Evolutionary conservation across 805 yeast species (phyloP).

Genomic region (Candida loeiensis): DNA sequence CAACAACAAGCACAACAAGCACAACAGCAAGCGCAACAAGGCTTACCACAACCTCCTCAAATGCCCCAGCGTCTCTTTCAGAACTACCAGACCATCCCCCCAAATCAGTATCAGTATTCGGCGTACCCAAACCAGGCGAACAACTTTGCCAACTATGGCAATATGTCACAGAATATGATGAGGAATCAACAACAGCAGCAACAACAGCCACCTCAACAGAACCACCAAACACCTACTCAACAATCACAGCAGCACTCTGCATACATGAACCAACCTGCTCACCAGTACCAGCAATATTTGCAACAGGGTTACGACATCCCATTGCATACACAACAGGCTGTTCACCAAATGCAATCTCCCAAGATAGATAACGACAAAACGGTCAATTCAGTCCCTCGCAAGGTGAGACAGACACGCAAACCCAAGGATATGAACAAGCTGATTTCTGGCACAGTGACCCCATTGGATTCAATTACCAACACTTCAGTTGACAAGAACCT

Average conservation of each 20-base stretch:
- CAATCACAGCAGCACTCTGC: conserved; percentile 12
- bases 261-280: conserved; percentile 3
- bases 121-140: conserved; percentile 11
- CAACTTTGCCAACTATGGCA: conserved; percentile 7
- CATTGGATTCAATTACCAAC: conserved; percentile 5
- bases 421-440: conserved; percentile 5
- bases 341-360: conserved; percentile 6
- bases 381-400: not conserved
- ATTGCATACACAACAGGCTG: conserved; percentile 4
- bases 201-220: conserved; percentile 13
- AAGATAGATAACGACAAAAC: conserved; percentile 5
- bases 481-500: conserved; percentile 20
- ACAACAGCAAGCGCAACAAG: conserved; percentile 10
- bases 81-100: conserved; percentile 13
- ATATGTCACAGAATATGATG: conserved; percentile 13
- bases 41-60: conserved; percentile 9
- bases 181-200: conserved; percentile 11
- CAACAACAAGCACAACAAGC: conserved; percentile 6
- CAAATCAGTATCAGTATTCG: conserved; percentile 14
- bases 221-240: conserved; percentile 13
- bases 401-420: conserved; percentile 3
- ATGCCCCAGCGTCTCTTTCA: conserved; percentile 12
- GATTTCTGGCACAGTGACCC: conserved; percentile 6
- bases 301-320: conserved; percentile 7
- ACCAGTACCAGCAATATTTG: conserved; percentile 7